Conservation (phyloP, 2,329 filamentous ascomycete genomes). For the Fusarium euwallaceae region DNA sequence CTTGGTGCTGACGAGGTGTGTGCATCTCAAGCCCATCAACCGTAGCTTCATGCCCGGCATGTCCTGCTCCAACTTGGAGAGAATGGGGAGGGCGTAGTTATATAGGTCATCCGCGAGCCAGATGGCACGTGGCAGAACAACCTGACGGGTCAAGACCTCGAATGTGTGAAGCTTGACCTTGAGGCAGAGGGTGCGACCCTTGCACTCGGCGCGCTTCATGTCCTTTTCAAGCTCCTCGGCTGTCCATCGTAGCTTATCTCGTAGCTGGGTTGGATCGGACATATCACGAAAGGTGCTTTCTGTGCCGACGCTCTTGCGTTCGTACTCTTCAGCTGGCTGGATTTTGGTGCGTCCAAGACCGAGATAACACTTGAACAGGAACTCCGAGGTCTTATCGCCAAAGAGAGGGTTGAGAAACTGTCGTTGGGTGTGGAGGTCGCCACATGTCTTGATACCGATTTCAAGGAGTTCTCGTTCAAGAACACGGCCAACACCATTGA, state of each 20-base stretch:
- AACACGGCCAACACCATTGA: slow-evolving; percentile 95
- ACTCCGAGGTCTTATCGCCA: slow-evolving; percentile 91
- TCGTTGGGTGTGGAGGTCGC: slow-evolving; percentile 84
- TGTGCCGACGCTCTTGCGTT: slow-evolving; percentile 93
- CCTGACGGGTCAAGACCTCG: slow-evolving; percentile 89
- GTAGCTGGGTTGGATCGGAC: slow-evolving; percentile 74
- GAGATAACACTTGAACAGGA: slow-evolving; percentile 85
- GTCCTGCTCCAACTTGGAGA: slow-evolving; percentile 86
- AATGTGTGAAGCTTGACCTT: slow-evolving; percentile 97
- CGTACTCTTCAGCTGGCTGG: slow-evolving; percentile 88
- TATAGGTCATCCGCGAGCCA: slow-evolving; percentile 85
- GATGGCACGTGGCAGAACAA: slow-evolving; percentile 79
- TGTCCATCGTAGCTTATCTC: slow-evolving; percentile 82
- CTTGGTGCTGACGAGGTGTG: slow-evolving; percentile 87
- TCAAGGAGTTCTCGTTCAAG: slow-evolving; percentile 92
- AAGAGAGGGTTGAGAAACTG: slow-evolving; percentile 83
- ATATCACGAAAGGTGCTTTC: slow-evolving; percentile 93
- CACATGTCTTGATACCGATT: slow-evolving; percentile 88
- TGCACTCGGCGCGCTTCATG: slow-evolving; percentile 82
- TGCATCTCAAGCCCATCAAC: slow-evolving; percentile 90
- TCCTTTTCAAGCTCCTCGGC: slow-evolving; percentile 91
- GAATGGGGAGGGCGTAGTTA: slow-evolving; percentile 82
- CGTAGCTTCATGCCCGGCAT: slow-evolving; percentile 83
- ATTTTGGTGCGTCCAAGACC: slow-evolving; percentile 88
- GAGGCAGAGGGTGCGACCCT: slow-evolving; percentile 89